Evolutionary conservation across 495 filamentous ascomycete genomes (phyloP), one percentile per base, ranked within the genome.

Genomic region (Aspergillus sparsus): DNA sequence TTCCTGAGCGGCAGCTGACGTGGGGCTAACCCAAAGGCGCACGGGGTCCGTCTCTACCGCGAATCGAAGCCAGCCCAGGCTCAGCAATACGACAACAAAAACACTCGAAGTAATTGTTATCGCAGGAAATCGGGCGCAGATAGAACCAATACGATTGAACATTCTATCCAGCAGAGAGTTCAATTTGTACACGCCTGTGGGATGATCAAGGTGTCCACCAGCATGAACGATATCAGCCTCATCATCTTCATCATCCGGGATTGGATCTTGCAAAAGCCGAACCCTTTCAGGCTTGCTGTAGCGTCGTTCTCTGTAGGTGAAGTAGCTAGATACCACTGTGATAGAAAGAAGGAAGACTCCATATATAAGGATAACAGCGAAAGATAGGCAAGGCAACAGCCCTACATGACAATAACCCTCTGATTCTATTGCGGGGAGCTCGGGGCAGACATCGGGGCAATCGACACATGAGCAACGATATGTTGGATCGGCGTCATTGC

Each of bases 381-480:
- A 97, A 6, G 92, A 96, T 41, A 98, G 78, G 66, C 94, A 98
- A 2, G 92, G 93, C 35, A 97, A 77, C 7, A 86, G 73, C 45
- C 94, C 95, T 18, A 98, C 91, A 65, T 89, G 83, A 73, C 94
- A 98, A 32, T 83, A 77, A 53, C 86, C 75, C 6, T 80, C 77
- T 49, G 88, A 76, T 37, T 84, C 72, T 16, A 98, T 80, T 6
- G 85, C 86, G 11, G 89, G 89, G 35, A 98, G 80, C 64, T 86
- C 84, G 0, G 92, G 89, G 65, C 94, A 98, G 12, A 91, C 86
- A 1, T 82, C 85, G 1, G 87, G 89, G 70, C 94, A 98, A 66
- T 98, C 94, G 46, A 96, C 85, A 68, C 94, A 98, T 57, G 93
- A 88, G 71, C 94, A 98, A 58, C 91, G 85, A 72, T 89, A 97